Percentiles rank a stretch among this genome's conserved stretches.
phyloP scores from a whole-genome alignment of 495 filamentous ascomycete species.

The Trypethelium eluteriae region DNA sequence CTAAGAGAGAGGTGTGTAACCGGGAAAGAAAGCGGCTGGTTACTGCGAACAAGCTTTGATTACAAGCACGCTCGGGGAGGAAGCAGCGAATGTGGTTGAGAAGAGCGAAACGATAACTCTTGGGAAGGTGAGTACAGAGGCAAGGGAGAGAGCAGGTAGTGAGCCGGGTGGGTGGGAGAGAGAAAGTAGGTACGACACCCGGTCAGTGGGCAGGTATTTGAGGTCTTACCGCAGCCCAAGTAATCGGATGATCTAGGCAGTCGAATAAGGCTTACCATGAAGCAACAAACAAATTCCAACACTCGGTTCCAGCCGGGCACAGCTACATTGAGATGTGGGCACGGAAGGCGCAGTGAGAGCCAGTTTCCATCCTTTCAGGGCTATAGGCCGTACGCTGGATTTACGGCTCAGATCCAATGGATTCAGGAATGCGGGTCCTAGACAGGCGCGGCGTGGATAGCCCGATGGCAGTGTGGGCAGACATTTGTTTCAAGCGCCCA shows the following conservation, averaged over 20 bases:
- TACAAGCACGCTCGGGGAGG: background rate
- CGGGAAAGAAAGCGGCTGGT: background rate
- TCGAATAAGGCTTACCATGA: background rate
- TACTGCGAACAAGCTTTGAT: background rate
- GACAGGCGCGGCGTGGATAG: no score
- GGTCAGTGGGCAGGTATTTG: conserved; percentile 3
- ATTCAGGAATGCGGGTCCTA: no score
- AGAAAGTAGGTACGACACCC: background rate
- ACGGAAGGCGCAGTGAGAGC: background rate
- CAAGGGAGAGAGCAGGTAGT: background rate
- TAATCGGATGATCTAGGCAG: background rate
- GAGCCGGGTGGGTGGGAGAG: background rate
- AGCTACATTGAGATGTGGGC: background rate
- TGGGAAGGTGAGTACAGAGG: background rate
- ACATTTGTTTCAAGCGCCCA: background rate
- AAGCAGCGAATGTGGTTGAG: background rate
- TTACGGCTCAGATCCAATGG: no score
- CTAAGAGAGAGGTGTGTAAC: background rate
- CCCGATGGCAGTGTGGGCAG: background rate
- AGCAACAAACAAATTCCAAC: background rate
- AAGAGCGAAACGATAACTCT: background rate
- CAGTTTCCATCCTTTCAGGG: background rate
- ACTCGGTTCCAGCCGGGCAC: background rate
- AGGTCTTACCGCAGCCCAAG: background rate
- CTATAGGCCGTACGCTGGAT: no score